Evolutionary conservation across 176 grass and related monocot genomes (phyloP), one percentile per base, ranked within the genome.

Genomic region (Raddia guianensis): DNA sequence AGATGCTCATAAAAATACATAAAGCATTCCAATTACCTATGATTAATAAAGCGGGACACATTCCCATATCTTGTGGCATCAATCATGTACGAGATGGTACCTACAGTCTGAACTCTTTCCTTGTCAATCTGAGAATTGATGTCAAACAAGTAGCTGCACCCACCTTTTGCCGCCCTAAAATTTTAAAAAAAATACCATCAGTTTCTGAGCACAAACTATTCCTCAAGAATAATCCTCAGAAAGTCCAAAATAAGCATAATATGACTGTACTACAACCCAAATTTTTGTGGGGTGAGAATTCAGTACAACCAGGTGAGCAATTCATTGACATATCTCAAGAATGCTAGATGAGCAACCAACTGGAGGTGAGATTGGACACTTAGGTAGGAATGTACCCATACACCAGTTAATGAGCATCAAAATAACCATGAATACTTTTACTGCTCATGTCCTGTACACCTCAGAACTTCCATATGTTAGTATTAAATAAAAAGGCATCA

Each of bases 31-130:
- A 65, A 67, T 88, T 65, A 98, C 96, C 96, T 98, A 85, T 98
- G 96, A 82, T 99, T 95, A 82, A 99, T 99, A 89, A 95, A 99
- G 35, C 92, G 86, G 27, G 92, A 89, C 12, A 95, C 85, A 84
- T 99, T 99, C 49, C 89, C 90, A 82, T 89, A 93, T 83, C 86
- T 91, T 43, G 81, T 84, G 53, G 96, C 86, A 91, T 99, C 96
- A 77, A 95, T 95, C 76, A 81, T 78, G 87, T 81, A 93, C 21
- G 63, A 46, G 3, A 76, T 52, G 48, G 63, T 73, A 53, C 91
- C 92, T 62, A 74, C 74, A 66, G 80, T 87, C 58, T 72, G 76
- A 75, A 72, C 72, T 87, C 76, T 77, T 63, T 81, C 75, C 76
- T 78, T 63, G 59, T 94, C 88, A 74, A 95, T 77, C 75, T 93